Percentiles rank a stretch among this genome's conserved stretches.
These are phyloP conservation scores for Lichtheimia ramosa DNA, from an alignment of 371 early-diverging fungal genomes.

Conservation along the genomic window DNA sequence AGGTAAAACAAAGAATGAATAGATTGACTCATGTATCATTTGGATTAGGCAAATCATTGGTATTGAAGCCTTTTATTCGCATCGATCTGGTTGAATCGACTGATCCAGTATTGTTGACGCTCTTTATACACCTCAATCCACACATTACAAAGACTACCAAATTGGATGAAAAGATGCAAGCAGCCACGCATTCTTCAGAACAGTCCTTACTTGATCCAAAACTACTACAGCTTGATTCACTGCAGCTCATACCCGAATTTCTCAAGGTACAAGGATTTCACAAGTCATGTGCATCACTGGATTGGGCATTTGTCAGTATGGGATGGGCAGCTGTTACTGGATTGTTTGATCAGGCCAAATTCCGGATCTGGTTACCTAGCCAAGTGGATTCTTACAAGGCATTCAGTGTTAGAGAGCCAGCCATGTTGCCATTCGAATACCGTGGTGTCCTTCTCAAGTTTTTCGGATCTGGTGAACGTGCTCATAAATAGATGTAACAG, in stretches of 20 bases:
- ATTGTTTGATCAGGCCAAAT: conserved; percentile 42
- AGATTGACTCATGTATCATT: background rate
- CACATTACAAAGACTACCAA: conserved; percentile 62
- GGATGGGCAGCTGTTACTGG: conserved; percentile 72
- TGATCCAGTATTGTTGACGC: conserved; percentile 51
- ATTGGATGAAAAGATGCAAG: conserved; percentile 17
- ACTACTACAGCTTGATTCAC: conserved; percentile 8
- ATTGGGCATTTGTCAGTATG: conserved; percentile 65
- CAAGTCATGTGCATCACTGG: conserved; percentile 48
- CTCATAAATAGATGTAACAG: conserved; percentile 17
- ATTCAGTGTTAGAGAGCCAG: conserved; percentile 44
- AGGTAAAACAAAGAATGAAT: too few species aligned
- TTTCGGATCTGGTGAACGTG: conserved; percentile 44
- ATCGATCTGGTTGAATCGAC: conserved; percentile 56
- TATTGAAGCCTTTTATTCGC: conserved; percentile 64
- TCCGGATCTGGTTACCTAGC: conserved; percentile 55
- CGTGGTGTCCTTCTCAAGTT: conserved; percentile 46
- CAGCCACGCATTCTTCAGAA: conserved; percentile 7
- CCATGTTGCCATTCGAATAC: conserved; percentile 68
- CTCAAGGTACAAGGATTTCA: conserved; percentile 47
- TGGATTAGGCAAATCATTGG: conserved; percentile 39
- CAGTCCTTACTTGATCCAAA: conserved; percentile 8
- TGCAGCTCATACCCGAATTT: conserved; percentile 28
- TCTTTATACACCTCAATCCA: conserved; percentile 54
- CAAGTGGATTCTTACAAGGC: conserved; percentile 43